phyloP scores from a whole-genome alignment of 116 monocot genomes.

The Posidonia oceanica region DNA sequence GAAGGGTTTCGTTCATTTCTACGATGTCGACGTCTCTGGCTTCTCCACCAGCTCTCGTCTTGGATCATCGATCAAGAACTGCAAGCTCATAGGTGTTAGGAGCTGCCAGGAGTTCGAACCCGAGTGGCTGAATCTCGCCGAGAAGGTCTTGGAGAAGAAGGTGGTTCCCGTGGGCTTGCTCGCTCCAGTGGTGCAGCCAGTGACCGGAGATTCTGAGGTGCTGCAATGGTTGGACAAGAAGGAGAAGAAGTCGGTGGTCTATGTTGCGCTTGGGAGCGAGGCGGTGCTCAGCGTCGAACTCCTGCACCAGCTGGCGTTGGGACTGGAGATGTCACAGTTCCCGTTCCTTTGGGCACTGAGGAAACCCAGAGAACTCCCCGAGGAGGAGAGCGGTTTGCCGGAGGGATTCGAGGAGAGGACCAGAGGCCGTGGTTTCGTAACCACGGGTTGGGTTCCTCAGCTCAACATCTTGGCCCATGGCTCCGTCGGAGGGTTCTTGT shows the following conservation, averaged over 20 bases:
- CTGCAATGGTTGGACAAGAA: constrained; percentile 29
- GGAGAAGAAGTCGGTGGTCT: constrained; percentile 14
- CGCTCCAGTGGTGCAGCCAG: constrained; percentile 3
- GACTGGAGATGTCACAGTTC: constrained; percentile 22
- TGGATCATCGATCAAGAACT: neutral
- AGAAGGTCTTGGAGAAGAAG: constrained; percentile 11
- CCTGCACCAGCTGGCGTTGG: constrained; percentile 31
- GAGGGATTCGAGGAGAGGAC: neutral
- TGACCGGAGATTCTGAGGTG: neutral
- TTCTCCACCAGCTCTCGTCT: neutral
- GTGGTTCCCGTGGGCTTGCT: constrained; percentile 17
- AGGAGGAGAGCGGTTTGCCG: neutral
- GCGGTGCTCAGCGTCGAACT: constrained; percentile 16
- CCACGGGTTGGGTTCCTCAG: constrained; percentile 28
- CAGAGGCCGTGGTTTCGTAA: constrained; percentile 1
- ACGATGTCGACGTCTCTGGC: constrained; percentile 6
- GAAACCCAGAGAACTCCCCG: neutral
- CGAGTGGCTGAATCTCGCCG: constrained; percentile 7
- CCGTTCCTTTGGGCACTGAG: constrained; percentile 46
- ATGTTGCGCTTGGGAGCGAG: constrained; percentile 48
- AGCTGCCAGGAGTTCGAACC: constrained; percentile 15
- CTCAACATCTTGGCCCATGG: constrained; percentile 21
- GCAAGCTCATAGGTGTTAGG: constrained; percentile 1
- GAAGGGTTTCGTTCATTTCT: neutral
- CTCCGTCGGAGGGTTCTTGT: constrained; percentile 25